Evolutionary conservation across 2,329 filamentous ascomycete genomes (phyloP).

Genomic region (Penicillium sclerotigenum): DNA sequence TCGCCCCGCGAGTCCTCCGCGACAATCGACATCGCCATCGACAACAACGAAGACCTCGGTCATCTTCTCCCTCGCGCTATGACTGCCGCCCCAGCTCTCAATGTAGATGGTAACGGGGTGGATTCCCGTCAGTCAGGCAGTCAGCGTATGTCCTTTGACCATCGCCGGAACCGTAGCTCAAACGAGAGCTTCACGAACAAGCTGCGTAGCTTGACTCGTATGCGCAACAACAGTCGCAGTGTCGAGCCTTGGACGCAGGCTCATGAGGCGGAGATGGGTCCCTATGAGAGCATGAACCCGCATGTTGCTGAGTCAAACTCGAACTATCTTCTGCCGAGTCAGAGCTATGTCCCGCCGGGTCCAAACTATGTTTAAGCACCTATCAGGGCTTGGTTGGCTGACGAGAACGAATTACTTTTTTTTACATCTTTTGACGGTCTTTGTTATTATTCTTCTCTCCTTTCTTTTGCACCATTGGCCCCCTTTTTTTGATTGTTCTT

Average conservation of each 20-base stretch:
- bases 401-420: neutral
- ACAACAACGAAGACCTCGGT: slow-evolving; percentile 40
- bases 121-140: slow-evolving; percentile 28
- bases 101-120: slow-evolving; percentile 2
- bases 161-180: slow-evolving; percentile 54
- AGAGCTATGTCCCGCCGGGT: slow-evolving; percentile 11
- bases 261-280: slow-evolving; percentile 20
- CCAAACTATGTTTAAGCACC: neutral
- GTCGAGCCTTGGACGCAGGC: slow-evolving; percentile 24
- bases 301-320: slow-evolving; percentile 13
- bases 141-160: slow-evolving; percentile 45
- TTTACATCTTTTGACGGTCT: neutral
- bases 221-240: slow-evolving; percentile 56
- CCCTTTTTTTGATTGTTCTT: slow-evolving; percentile 1
- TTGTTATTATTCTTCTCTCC: neutral
- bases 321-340: slow-evolving; percentile 14
- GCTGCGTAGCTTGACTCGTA: slow-evolving; percentile 54
- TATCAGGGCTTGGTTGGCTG: neutral
- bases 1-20: slow-evolving; percentile 38
- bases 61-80: slow-evolving; percentile 36
- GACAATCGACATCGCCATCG: slow-evolving; percentile 43
- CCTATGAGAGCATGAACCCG: slow-evolving; percentile 29
- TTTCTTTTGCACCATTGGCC: neutral
- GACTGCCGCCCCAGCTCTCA: slow-evolving; percentile 35
- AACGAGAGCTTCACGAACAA: slow-evolving; percentile 57